These are phyloP conservation scores for Hemileccinum rubropunctum DNA, from an alignment of 768 basidiomycete genomes.

Conservation along the genomic window DNA sequence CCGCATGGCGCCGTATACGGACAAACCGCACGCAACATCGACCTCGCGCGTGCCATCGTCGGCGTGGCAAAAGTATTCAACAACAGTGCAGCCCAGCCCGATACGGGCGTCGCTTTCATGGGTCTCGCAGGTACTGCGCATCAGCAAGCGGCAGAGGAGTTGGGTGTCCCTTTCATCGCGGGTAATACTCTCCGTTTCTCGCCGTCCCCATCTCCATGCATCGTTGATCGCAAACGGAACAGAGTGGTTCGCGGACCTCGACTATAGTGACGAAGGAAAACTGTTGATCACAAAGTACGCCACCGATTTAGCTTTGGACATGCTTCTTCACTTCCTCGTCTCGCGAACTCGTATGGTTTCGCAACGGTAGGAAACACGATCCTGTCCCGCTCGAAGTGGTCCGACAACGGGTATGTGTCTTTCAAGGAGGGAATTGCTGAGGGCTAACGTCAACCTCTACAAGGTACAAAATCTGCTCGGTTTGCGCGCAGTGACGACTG, in stretches of 20 bases:
- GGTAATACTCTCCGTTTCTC: constrained; percentile 31
- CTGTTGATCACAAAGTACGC: constrained; percentile 57
- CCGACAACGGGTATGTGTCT: constrained; percentile 38
- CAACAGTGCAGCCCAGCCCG: constrained; percentile 13
- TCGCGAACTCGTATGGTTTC: neutral
- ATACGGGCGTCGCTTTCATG: constrained; percentile 47
- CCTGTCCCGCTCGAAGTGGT: constrained; percentile 44
- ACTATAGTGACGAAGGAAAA: constrained; percentile 55
- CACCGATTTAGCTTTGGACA: too few species aligned
- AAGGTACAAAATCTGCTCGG: constrained; percentile 47
- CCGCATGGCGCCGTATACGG: constrained; percentile 63
- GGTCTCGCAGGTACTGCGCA: constrained; percentile 66
- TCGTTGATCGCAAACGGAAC: neutral
- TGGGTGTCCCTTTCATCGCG: constrained; percentile 59
- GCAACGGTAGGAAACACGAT: constrained; percentile 45
- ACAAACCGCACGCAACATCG: constrained; percentile 53
- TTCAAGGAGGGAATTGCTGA: neutral
- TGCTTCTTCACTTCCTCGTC: neutral
- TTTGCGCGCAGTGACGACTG: constrained; percentile 47
- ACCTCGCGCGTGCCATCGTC: constrained; percentile 54
- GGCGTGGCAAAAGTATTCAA: constrained; percentile 52
- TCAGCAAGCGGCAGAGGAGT: constrained; percentile 51
- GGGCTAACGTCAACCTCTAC: neutral
- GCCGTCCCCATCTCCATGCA: neutral
- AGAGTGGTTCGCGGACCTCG: constrained; percentile 71